Conservation (phyloP, 176 grass and related monocot species). For the Oryza rufipogon region DNA sequence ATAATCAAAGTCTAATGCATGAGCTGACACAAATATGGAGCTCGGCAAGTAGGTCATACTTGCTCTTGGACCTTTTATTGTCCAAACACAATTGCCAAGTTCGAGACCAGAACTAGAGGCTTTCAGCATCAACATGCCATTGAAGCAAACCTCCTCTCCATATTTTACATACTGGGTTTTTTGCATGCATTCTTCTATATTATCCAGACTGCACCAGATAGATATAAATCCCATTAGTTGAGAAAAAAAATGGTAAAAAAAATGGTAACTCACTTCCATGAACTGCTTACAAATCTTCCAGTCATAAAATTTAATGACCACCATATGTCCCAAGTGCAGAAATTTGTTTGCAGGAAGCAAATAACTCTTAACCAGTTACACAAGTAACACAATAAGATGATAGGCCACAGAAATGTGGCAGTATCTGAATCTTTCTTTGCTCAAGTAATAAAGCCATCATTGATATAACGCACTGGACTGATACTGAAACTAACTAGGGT, state of each 20-base stretch:
- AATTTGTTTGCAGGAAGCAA: slow-evolving; percentile 14
- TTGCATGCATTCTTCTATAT: slow-evolving; percentile 77
- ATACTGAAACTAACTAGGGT: slow-evolving; percentile 5
- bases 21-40: slow-evolving; percentile 72
- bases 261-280: not conserved
- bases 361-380: slow-evolving; percentile 4
- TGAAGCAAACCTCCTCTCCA: slow-evolving; percentile 82
- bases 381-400: not conserved
- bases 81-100: slow-evolving; percentile 89
- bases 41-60: slow-evolving; percentile 70
- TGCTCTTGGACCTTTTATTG: slow-evolving; percentile 69
- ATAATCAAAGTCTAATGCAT: slow-evolving; percentile 79
- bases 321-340: slow-evolving; percentile 12
- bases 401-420: not conserved
- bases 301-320: not conserved
- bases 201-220: slow-evolving; percentile 55
- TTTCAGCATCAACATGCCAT: slow-evolving; percentile 81
- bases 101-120: slow-evolving; percentile 91
- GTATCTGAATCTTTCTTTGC: not conserved
- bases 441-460: not conserved
- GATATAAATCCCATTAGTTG: slow-evolving; percentile 31
- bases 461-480: not conserved
- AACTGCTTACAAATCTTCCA: not conserved
- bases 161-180: slow-evolving; percentile 70
- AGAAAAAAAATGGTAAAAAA: slow-evolving; percentile 11